Evolutionary conservation across 345 rosid genomes (phyloP).

Genomic region (Populus nigra): DNA sequence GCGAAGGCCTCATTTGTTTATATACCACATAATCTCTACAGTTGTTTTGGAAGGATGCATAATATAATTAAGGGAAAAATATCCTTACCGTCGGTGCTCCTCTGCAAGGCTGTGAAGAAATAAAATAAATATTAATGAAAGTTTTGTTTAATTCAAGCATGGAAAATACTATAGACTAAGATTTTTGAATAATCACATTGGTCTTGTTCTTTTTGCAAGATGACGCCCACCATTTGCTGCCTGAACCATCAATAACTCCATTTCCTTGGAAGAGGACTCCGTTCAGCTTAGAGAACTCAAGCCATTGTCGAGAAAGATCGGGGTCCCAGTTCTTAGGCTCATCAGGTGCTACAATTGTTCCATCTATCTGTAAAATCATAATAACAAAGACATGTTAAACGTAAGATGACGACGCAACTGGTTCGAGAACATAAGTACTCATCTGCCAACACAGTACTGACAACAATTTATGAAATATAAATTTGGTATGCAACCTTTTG

Average conservation of each 20-base stretch:
- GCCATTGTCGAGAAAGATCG: conserved; percentile 62
- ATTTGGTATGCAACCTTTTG: background rate
- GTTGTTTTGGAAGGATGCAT: background rate
- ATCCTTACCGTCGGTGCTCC: conserved; percentile 78
- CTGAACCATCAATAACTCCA: conserved; percentile 95
- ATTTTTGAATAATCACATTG: conserved; percentile 45
- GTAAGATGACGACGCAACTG: background rate
- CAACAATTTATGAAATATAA: background rate
- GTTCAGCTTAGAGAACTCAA: conserved; percentile 71
- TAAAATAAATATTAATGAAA: conserved; percentile 22
- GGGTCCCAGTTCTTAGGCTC: conserved; percentile 93
- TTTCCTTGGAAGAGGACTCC: conserved; percentile 75
- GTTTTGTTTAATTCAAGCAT: background rate
- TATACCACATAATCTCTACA: conserved; percentile 7
- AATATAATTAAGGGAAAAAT: conserved; percentile 12
- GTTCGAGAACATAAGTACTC: background rate
- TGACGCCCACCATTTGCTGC: conserved; percentile 97
- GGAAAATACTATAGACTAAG: conserved; percentile 21
- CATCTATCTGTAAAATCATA: conserved; percentile 68
- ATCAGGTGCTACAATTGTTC: conserved; percentile 83
- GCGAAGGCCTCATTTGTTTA: conserved; percentile 29
- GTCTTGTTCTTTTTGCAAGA: conserved; percentile 87
- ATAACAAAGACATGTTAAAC: background rate
- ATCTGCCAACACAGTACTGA: background rate
- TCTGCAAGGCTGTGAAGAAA: conserved; percentile 75